A percentile compares a stretch with the other conserved stretches of the same genome.
phyloP scores from a whole-genome alignment of 2,329 filamentous ascomycete species.

The Reticulascus tulasneorum region DNA sequence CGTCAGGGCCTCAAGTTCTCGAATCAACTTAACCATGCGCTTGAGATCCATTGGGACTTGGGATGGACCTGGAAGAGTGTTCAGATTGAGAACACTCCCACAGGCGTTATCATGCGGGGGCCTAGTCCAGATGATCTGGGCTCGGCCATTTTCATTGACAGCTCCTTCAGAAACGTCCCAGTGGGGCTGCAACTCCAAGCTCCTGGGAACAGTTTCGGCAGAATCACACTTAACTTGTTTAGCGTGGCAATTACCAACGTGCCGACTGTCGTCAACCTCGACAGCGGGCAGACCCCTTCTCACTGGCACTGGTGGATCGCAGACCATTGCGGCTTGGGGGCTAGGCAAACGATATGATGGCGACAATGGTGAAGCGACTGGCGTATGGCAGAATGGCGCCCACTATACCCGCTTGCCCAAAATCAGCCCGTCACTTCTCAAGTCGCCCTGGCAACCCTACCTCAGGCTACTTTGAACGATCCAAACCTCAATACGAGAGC shows the following conservation, averaged over 20 bases:
- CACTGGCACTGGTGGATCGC: not conserved
- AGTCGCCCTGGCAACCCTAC: not conserved
- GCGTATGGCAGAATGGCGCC: not conserved
- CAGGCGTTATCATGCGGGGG: too few relatives aligned
- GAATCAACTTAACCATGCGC: too few relatives aligned
- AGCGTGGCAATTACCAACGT: not conserved
- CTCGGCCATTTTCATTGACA: too few relatives aligned
- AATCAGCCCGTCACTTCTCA: not conserved
- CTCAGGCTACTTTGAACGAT: constrained; percentile 37
- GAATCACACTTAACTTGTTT: not conserved
- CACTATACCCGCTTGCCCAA: not conserved
- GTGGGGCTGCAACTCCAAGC: too few relatives aligned
- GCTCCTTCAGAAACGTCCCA: too few relatives aligned
- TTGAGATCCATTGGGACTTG: too few relatives aligned
- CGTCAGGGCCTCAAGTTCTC: too few relatives aligned
- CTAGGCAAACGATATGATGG: not conserved
- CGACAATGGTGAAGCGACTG: not conserved
- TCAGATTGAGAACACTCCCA: too few relatives aligned
- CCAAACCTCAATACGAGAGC: constrained; percentile 51
- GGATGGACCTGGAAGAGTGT: too few relatives aligned
- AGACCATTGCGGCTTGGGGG: not conserved
- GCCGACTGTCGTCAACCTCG: not conserved
- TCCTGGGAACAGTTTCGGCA: too few relatives aligned
- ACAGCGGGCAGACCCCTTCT: not conserved
- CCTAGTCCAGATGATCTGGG: too few relatives aligned